Conservation (phyloP, 164 flowering plant genomes). For the Liriodendron chinense region DNA sequence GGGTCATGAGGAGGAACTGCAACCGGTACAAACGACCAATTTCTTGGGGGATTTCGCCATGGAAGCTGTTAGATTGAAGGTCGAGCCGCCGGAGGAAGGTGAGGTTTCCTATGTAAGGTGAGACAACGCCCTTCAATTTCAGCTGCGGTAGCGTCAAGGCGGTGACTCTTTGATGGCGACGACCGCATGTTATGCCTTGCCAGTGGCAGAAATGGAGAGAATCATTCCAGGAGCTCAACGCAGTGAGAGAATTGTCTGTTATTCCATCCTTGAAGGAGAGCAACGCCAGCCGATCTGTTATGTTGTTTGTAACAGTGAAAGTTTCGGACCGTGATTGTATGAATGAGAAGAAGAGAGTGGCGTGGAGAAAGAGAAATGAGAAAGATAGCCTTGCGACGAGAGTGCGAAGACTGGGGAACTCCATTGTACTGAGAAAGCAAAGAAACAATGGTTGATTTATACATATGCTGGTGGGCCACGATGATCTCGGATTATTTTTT, state of each 20-base stretch:
- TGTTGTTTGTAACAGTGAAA: neutral
- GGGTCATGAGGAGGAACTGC: slow-evolving; percentile 24
- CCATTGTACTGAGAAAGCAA: neutral
- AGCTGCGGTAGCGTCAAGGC: slow-evolving; percentile 23
- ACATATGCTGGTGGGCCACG: too few species aligned
- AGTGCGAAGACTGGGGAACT: neutral
- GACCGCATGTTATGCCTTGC: slow-evolving; percentile 24
- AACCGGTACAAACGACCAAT: slow-evolving; percentile 33
- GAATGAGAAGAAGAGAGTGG: neutral
- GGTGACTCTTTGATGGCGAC: slow-evolving; percentile 19
- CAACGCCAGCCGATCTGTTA: slow-evolving; percentile 12
- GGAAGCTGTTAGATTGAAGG: slow-evolving; percentile 31
- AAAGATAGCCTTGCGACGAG: neutral
- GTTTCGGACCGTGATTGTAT: too few species aligned
- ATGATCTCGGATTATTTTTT: too few species aligned
- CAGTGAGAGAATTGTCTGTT: slow-evolving; percentile 12
- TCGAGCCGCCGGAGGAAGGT: slow-evolving; percentile 36
- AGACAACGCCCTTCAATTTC: slow-evolving; percentile 25
- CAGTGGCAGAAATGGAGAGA: slow-evolving; percentile 18
- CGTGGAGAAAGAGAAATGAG: neutral
- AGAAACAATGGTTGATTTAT: neutral
- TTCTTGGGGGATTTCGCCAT: slow-evolving; percentile 30
- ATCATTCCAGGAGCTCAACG: slow-evolving; percentile 19
- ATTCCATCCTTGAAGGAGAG: slow-evolving; percentile 16
- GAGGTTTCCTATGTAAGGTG: slow-evolving; percentile 43